Percentiles rank a stretch among this genome's conserved stretches.
Conservation (phyloP, 1,284 basidiomycete species). For the Wolfiporia cocos region DNA sequence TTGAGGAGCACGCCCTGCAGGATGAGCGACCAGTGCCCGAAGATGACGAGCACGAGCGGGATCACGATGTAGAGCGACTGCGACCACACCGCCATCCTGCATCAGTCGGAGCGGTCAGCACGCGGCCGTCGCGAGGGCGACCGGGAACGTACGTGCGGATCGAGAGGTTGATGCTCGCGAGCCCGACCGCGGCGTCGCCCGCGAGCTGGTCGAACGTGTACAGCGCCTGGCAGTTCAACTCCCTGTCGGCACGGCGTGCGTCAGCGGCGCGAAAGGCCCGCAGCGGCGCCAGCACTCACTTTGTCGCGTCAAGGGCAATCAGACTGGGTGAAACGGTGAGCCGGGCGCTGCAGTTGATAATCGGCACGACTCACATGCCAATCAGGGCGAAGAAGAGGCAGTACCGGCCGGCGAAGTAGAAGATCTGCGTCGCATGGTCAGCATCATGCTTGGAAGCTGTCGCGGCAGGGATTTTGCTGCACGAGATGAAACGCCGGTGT, state of each 20-base stretch:
- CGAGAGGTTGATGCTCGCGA: slow-evolving; percentile 76
- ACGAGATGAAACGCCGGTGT: no score
- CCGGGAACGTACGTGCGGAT: slow-evolving; percentile 54
- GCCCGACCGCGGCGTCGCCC: slow-evolving; percentile 66
- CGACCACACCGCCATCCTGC: slow-evolving; percentile 66
- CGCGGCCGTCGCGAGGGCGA: neutral
- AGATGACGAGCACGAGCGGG: slow-evolving; percentile 48
- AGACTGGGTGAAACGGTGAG: no score
- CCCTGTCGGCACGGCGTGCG: slow-evolving; percentile 26
- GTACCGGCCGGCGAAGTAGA: slow-evolving; percentile 74
- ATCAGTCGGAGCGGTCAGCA: slow-evolving; percentile 4
- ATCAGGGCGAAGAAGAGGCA: slow-evolving; percentile 60
- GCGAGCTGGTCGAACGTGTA: slow-evolving; percentile 68
- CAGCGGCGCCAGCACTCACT: slow-evolving; percentile 26
- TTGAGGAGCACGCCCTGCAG: slow-evolving; percentile 55
- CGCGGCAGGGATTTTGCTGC: no score
- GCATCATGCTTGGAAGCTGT: no score
- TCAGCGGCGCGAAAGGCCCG: neutral
- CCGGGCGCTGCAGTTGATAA: neutral
- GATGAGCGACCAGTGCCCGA: slow-evolving; percentile 40
- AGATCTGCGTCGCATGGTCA: slow-evolving; percentile 45
- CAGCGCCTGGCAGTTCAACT: slow-evolving; percentile 58
- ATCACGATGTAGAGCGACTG: slow-evolving; percentile 52
- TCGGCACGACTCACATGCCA: slow-evolving; percentile 43
- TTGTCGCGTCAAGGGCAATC: slow-evolving; percentile 50